phyloP scores from a whole-genome alignment of 768 basidiomycete genomes.

The Suillus sp. region DNA sequence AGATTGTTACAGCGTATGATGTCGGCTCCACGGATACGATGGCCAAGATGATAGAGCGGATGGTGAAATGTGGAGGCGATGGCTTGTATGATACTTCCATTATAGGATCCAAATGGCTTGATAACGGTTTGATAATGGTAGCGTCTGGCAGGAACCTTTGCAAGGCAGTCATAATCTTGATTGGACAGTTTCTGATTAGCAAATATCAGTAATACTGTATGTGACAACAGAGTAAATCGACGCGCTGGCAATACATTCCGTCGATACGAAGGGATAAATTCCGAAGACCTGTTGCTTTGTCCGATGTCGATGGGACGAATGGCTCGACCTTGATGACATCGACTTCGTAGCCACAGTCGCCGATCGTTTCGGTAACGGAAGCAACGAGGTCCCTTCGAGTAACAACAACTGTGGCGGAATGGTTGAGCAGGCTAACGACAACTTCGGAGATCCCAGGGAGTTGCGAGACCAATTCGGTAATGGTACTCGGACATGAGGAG shows the following conservation, averaged over 20 bases:
- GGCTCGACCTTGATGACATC: constrained; percentile 40
- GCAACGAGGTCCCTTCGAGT: constrained; percentile 36
- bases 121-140: constrained; percentile 43
- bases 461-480: constrained; percentile 51
- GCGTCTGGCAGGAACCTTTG: constrained; percentile 37
- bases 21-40: constrained; percentile 46
- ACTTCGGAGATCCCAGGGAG: constrained; percentile 55
- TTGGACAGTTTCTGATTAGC: constrained; percentile 53
- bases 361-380: constrained; percentile 42
- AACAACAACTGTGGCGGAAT: constrained; percentile 54
- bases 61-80: constrained; percentile 55
- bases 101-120: constrained; percentile 43
- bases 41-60: constrained; percentile 60
- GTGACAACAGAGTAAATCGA: not conserved
- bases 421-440: constrained; percentile 60
- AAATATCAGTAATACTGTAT: constrained; percentile 1
- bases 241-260: constrained; percentile 68
- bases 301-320: constrained; percentile 14
- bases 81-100: constrained; percentile 54
- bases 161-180: constrained; percentile 47
- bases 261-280: constrained; percentile 57
- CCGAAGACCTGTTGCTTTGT: constrained; percentile 30
- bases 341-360: constrained; percentile 50
- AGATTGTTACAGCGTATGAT: constrained; percentile 46
- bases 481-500: constrained; percentile 59